A percentile compares a stretch with the other conserved stretches of the same genome.
phyloP scores from a whole-genome alignment of 208 protist genomes.

The Naegleria fowleri region DNA sequence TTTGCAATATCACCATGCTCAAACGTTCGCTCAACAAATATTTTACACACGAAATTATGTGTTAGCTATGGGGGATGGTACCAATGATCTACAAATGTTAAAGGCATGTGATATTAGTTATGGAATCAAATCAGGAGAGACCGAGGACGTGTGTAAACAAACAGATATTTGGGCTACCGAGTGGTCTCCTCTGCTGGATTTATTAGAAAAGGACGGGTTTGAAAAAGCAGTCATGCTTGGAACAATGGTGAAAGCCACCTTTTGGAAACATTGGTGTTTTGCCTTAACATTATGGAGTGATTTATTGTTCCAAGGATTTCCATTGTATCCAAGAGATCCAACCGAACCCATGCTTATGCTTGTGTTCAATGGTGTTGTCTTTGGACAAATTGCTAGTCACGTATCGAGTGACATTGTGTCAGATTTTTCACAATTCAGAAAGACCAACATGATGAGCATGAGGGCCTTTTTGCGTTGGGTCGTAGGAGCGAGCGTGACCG shows the following conservation, averaged over 20 bases:
- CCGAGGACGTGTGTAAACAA: background rate
- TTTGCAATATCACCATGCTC: background rate
- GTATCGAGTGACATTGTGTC: background rate
- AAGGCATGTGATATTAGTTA: background rate
- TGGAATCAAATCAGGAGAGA: background rate
- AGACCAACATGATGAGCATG: background rate
- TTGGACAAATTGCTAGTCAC: slow-evolving; percentile 4
- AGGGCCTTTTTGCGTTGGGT: background rate
- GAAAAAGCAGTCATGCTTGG: slow-evolving; percentile 1
- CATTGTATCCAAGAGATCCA: slow-evolving; percentile 6
- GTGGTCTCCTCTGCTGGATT: background rate
- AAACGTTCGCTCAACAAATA: background rate
- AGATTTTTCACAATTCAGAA: background rate
- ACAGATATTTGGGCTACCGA: background rate
- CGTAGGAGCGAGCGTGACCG: background rate
- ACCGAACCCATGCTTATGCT: slow-evolving; percentile 8
- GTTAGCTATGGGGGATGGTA: background rate
- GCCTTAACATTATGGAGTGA: background rate
- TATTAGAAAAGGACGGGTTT: background rate
- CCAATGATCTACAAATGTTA: slow-evolving; percentile 17
- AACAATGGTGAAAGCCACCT: background rate
- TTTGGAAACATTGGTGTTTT: slow-evolving; percentile 15
- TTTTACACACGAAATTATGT: background rate
- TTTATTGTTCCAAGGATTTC: background rate
- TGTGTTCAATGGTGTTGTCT: background rate